Evolutionary conservation across 1,284 basidiomycete genomes (phyloP).

Genomic region (Ustilago bromivora): DNA sequence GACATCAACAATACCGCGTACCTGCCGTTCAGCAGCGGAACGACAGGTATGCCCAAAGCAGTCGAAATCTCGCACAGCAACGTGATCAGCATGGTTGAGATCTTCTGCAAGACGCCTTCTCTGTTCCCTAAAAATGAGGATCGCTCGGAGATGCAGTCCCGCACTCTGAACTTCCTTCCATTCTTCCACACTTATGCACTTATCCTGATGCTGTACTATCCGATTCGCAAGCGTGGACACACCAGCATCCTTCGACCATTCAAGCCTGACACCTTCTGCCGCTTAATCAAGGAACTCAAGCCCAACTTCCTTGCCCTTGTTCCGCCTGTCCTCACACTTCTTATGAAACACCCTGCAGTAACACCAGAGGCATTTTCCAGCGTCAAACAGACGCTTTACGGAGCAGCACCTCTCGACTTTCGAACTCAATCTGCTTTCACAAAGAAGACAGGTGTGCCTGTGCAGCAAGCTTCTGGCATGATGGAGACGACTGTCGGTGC

Average conservation of each 20-base stretch:
- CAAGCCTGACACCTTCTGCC: slow-evolving; percentile 32
- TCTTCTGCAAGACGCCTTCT: slow-evolving; percentile 19
- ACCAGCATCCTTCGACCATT: slow-evolving; percentile 33
- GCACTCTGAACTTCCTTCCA: slow-evolving; percentile 39
- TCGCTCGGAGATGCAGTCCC: slow-evolving; percentile 10
- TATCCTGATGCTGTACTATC: slow-evolving; percentile 19
- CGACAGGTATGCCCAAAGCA: slow-evolving; percentile 50
- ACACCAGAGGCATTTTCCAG: slow-evolving; percentile 20
- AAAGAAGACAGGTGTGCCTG: slow-evolving; percentile 32
- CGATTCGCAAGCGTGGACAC: slow-evolving; percentile 22
- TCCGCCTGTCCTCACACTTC: slow-evolving; percentile 37
- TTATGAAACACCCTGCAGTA: slow-evolving; percentile 29
- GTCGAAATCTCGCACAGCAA: slow-evolving; percentile 50
- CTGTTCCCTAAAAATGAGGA: slow-evolving; percentile 16
- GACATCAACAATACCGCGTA: slow-evolving; percentile 29
- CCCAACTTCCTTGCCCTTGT: slow-evolving; percentile 31
- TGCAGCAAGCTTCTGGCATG: slow-evolving; percentile 51
- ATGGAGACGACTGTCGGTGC: slow-evolving; percentile 52
- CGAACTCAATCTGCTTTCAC: slow-evolving; percentile 30
- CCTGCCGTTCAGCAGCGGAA: slow-evolving; percentile 47
- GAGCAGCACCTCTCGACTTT: slow-evolving; percentile 46
- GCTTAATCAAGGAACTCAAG: slow-evolving; percentile 26
- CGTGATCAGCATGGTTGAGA: slow-evolving; percentile 45
- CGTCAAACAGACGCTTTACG: slow-evolving; percentile 23
- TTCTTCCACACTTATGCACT: slow-evolving; percentile 52